These are phyloP conservation scores for Colletotrichum shisoi DNA, from an alignment of 2,329 filamentous ascomycete species.

Conservation along the genomic window DNA sequence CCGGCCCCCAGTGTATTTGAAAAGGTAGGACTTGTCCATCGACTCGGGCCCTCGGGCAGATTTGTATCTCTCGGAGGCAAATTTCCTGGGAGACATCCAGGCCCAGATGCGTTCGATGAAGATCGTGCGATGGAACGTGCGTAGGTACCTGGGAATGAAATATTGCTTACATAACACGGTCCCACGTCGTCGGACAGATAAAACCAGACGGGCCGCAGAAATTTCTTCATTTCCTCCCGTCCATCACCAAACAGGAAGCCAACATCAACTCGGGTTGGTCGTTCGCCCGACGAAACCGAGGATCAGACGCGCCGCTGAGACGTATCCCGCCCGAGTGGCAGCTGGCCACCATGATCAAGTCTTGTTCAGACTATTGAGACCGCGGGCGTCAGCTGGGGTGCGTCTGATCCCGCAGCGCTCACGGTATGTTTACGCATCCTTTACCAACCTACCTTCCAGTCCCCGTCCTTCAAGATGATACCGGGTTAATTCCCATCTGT, in stretches of 20 bases:
- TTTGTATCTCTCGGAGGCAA: not conserved
- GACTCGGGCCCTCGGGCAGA: too few relatives aligned
- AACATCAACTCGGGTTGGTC: not conserved
- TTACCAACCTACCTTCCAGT: not conserved
- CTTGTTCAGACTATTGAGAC: conserved; percentile 2
- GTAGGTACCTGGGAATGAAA: not conserved
- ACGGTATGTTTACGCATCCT: conserved; percentile 8
- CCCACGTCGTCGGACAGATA: conserved; percentile 17
- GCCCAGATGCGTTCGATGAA: not conserved
- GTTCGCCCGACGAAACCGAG: not conserved
- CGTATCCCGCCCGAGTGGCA: not conserved
- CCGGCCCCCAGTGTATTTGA: not conserved
- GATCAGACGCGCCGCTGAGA: conserved; percentile 1
- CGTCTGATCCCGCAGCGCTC: not conserved
- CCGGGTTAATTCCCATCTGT: conserved; percentile 24
- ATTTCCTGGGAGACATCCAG: not conserved
- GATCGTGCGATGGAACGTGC: not conserved
- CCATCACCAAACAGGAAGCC: conserved; percentile 5
- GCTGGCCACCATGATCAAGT: not conserved
- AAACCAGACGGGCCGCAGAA: conserved; percentile 11
- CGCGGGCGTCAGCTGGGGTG: not conserved
- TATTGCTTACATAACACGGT: conserved; percentile 13
- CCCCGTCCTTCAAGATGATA: conserved; percentile 29
- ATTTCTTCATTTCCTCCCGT: not conserved
- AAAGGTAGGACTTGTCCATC: not conserved